Conservation (phyloP, 257 asterid species). For the Salvia hispanica region DNA sequence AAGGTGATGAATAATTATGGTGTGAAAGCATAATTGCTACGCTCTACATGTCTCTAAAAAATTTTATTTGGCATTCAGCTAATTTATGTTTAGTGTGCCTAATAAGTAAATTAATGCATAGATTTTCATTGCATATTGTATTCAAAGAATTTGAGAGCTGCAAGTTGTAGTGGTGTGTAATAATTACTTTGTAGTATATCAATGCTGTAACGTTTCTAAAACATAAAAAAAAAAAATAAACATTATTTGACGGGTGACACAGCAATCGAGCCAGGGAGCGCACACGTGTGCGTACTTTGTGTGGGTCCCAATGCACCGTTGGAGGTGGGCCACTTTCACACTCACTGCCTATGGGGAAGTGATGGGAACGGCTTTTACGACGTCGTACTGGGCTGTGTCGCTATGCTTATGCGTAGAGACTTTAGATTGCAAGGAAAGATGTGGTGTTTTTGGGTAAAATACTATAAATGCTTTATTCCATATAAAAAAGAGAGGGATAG, state of each 20-base stretch:
- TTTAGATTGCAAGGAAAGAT: background rate
- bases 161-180: background rate
- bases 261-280: slow-evolving; percentile 38
- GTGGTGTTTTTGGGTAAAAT: background rate
- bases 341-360: slow-evolving; percentile 44
- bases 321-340: slow-evolving; percentile 6
- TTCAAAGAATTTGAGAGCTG: background rate
- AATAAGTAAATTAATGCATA: background rate
- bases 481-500: background rate
- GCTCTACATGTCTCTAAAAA: slow-evolving; percentile 5
- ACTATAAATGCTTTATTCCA: background rate
- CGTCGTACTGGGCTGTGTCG: slow-evolving; percentile 23
- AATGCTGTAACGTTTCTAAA: background rate
- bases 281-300: slow-evolving; percentile 55
- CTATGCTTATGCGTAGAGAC: background rate
- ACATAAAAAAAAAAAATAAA: background rate
- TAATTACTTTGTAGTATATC: slow-evolving; percentile 14
- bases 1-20: slow-evolving; percentile 10
- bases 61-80: slow-evolving; percentile 32
- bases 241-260: slow-evolving; percentile 35
- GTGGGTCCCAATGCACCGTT: slow-evolving; percentile 37
- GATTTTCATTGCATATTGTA: background rate
- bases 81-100: slow-evolving; percentile 7
- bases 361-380: slow-evolving; percentile 31
- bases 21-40: slow-evolving; percentile 14